Evolutionary conservation across 2,329 filamentous ascomycete genomes (phyloP).

Genomic region (Knufia fluminis): DNA sequence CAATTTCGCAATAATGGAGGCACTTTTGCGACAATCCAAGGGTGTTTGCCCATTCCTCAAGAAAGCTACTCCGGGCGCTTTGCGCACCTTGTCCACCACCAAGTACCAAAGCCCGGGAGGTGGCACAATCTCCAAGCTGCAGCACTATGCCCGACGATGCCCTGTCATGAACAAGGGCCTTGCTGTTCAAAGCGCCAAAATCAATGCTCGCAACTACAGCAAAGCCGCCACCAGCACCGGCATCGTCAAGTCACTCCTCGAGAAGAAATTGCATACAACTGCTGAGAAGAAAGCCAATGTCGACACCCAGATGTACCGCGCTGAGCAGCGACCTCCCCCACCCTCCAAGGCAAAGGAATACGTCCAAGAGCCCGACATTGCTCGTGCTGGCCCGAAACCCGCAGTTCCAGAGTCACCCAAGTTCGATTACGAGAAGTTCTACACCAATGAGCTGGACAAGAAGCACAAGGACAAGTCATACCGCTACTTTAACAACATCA

Average conservation of each 20-base stretch:
- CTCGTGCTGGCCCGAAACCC: slow-evolving; percentile 36
- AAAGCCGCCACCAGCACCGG: slow-evolving; percentile 30
- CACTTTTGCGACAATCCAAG: slow-evolving; percentile 88
- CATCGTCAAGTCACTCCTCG: slow-evolving; percentile 28
- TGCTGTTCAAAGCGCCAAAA: slow-evolving; percentile 59
- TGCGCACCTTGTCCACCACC: slow-evolving; percentile 73
- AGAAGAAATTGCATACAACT: slow-evolving; percentile 64
- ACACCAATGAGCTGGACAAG: slow-evolving; percentile 81
- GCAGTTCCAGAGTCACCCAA: slow-evolving; percentile 44
- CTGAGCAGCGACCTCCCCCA: slow-evolving; percentile 32
- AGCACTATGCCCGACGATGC: slow-evolving; percentile 87
- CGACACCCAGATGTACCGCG: slow-evolving; percentile 46
- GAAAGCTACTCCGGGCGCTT: slow-evolving; percentile 81
- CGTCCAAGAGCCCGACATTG: slow-evolving; percentile 19
- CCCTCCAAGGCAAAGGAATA: slow-evolving; percentile 11
- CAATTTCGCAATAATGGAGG: slow-evolving; percentile 58
- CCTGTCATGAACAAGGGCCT: slow-evolving; percentile 98
- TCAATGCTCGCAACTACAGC: slow-evolving; percentile 24
- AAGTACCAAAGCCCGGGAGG: slow-evolving; percentile 63
- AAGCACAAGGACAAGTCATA: slow-evolving; percentile 99
- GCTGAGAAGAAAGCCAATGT: slow-evolving; percentile 68
- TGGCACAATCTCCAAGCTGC: slow-evolving; percentile 92
- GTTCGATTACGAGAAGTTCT: slow-evolving; percentile 90
- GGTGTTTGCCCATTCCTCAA: slow-evolving; percentile 96
- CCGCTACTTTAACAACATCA: slow-evolving; percentile 99